phyloP scores from a whole-genome alignment of 805 yeast species.

The Ogataea salicorniae region DNA sequence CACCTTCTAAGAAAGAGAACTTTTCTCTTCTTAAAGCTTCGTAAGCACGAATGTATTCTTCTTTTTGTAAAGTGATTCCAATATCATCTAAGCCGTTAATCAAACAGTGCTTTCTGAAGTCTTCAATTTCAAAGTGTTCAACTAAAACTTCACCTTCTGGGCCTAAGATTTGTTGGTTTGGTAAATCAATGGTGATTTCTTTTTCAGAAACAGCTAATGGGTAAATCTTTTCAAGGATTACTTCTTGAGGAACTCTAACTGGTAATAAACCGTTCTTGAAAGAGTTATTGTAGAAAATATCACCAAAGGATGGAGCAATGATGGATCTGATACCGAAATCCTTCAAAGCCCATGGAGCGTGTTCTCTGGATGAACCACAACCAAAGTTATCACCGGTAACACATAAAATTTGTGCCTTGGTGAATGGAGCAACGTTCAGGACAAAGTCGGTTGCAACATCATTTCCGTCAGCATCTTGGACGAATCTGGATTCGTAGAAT shows the following conservation, averaged over 20 bases:
- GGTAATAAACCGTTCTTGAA: conserved; percentile 94
- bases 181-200: conserved; percentile 74
- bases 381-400: conserved; percentile 98
- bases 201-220: conserved; percentile 77
- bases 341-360: conserved; percentile 98
- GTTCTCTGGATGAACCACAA: conserved; percentile 98
- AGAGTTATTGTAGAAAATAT: conserved; percentile 95
- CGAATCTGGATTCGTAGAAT: conserved; percentile 86
- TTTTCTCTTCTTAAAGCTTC: conserved; percentile 72
- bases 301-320: conserved; percentile 98
- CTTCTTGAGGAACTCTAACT: conserved; percentile 78
- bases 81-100: conserved; percentile 95
- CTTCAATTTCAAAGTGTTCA: conserved; percentile 81
- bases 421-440: conserved; percentile 80
- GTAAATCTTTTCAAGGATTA: conserved; percentile 63
- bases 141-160: conserved; percentile 69
- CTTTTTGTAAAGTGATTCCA: conserved; percentile 91
- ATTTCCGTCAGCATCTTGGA: conserved; percentile 61
- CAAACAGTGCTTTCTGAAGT: conserved; percentile 90
- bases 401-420: conserved; percentile 72
- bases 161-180: conserved; percentile 72
- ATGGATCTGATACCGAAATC: conserved; percentile 95
- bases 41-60: conserved; percentile 63
- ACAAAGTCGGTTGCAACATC: conserved; percentile 85
- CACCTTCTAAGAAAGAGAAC: conserved; percentile 92